Conservation (phyloP, 163 green algal species). For the Chlamydomonas reinhardtii region DNA sequence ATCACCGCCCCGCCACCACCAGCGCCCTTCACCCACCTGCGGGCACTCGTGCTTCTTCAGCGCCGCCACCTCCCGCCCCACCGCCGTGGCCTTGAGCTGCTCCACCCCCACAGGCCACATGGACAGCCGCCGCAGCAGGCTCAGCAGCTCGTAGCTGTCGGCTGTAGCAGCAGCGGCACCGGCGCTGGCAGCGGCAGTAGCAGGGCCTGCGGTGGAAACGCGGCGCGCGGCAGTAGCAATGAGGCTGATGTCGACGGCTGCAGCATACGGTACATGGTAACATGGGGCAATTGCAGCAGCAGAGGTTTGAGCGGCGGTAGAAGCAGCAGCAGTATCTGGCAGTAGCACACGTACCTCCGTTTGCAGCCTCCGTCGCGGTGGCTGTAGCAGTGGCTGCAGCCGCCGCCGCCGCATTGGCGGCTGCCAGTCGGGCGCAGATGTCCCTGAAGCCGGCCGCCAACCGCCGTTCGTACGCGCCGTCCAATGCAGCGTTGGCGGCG, state of each 20-base stretch:
- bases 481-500: constrained; percentile 46
- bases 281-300: no score
- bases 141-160: constrained; percentile 42
- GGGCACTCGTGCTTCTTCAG: constrained; percentile 29
- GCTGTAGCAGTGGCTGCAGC: background rate
- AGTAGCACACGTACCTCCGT: background rate
- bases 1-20: no score
- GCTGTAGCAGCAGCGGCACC: background rate
- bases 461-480: constrained; percentile 6
- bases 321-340: background rate
- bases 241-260: no score
- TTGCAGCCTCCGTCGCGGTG: background rate
- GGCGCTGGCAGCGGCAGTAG: background rate
- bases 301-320: no score
- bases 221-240: no score
- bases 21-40: constrained; percentile 4
- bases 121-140: constrained; percentile 35
- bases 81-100: background rate
- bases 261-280: no score
- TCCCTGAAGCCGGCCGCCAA: constrained; percentile 29
- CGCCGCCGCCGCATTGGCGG: background rate
- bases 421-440: background rate
- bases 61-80: constrained; percentile 16
- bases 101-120: constrained; percentile 24
- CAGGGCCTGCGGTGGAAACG: background rate